Evolutionary conservation across 306 rosid genomes (phyloP).

Genomic region (Notholithocarpus densiflorus): DNA sequence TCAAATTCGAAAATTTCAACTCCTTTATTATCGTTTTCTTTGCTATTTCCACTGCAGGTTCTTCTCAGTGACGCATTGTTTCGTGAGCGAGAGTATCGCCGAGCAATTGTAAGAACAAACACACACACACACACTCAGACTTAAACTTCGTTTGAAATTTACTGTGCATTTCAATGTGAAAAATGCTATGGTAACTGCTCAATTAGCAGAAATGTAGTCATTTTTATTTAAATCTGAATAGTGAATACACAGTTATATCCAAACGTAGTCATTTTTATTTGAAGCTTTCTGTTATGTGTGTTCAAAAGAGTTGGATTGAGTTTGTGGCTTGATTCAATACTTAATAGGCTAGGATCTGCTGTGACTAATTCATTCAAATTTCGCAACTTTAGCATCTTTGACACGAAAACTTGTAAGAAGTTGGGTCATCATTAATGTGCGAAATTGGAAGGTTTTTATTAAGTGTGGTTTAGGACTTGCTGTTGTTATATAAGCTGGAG

Average conservation of each 20-base stretch:
- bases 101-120: conserved; percentile 73
- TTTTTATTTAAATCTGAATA: neutral
- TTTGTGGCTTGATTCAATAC: neutral
- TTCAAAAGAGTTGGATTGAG: neutral
- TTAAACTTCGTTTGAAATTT: neutral
- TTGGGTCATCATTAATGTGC: no score
- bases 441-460: no score
- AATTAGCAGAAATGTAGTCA: neutral
- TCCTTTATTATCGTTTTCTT: neutral
- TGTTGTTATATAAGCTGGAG: neutral
- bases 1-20: neutral
- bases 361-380: no score
- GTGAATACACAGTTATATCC: neutral
- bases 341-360: no score
- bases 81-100: conserved; percentile 79
- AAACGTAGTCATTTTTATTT: neutral
- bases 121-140: neutral
- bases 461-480: no score
- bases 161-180: neutral
- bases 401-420: no score
- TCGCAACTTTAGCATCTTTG: no score
- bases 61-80: conserved; percentile 77
- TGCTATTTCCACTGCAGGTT: conserved; percentile 39
- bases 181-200: neutral
- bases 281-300: neutral